A percentile compares a stretch with the other conserved stretches of the same genome.
phyloP scores from a whole-genome alignment of 805 yeast species.

The Geotrichum ghanense region DNA sequence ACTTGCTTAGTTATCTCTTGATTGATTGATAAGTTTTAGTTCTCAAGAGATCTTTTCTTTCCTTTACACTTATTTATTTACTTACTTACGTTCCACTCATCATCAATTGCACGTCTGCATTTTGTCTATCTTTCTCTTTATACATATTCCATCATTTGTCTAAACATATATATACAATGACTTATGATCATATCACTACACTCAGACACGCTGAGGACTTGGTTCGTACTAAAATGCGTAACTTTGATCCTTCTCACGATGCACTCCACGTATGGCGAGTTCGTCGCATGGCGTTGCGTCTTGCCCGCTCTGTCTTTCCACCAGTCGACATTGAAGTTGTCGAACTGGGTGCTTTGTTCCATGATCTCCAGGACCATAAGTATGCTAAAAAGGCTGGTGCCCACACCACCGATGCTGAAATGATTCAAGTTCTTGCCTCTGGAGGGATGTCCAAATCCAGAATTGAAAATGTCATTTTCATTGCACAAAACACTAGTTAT shows the following conservation, averaged over 20 bases:
- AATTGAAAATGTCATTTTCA: conserved; percentile 5
- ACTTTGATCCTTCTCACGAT: conserved; percentile 25
- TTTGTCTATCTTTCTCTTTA: too few species aligned
- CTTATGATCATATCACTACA: background rate
- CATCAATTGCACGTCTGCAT: too few species aligned
- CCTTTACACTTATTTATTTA: too few species aligned
- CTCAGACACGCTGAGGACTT: conserved; percentile 6
- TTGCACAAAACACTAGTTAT: conserved; percentile 20
- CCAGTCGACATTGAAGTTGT: conserved; percentile 20
- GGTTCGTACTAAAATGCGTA: conserved; percentile 15
- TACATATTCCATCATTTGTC: too few species aligned
- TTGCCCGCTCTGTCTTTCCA: conserved; percentile 11
- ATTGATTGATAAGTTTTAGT: too few species aligned
- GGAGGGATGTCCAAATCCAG: background rate
- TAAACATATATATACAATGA: too few species aligned
- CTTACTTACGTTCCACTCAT: too few species aligned
- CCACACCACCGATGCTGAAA: conserved; percentile 5
- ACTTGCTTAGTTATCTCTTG: too few species aligned
- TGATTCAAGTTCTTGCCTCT: conserved; percentile 6
- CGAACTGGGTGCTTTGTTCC: conserved; percentile 24
- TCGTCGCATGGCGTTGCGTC: conserved; percentile 16
- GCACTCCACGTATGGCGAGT: conserved; percentile 23
- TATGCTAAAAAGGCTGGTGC: conserved; percentile 10
- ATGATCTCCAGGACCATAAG: conserved; percentile 25
- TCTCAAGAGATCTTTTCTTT: too few species aligned